These are phyloP conservation scores for Lactifluus rugatus DNA, from an alignment of 768 basidiomycete species.

Conservation along the genomic window DNA sequence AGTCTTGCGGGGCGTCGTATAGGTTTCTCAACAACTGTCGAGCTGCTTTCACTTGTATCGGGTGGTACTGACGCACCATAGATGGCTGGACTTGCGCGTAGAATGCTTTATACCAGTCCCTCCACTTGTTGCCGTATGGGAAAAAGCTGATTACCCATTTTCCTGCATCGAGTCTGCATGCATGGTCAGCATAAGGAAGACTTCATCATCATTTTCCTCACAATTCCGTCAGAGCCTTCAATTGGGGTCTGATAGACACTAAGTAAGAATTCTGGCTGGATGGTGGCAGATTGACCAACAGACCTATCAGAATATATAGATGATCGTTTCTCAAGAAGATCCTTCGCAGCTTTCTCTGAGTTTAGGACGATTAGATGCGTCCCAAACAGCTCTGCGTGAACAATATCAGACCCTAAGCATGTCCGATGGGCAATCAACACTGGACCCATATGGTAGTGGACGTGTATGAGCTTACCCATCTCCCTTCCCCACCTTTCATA, in stretches of 20 bases:
- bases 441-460: neutral
- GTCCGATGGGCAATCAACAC: neutral
- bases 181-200: neutral
- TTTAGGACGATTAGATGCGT: slow-evolving; percentile 24
- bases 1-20: slow-evolving; percentile 31
- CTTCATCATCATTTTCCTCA: slow-evolving; percentile 3
- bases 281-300: neutral
- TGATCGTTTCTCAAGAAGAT: slow-evolving; percentile 26
- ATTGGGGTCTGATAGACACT: slow-evolving; percentile 11
- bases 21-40: slow-evolving; percentile 27
- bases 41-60: slow-evolving; percentile 25
- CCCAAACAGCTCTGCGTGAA: slow-evolving; percentile 23
- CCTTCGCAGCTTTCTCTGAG: slow-evolving; percentile 23
- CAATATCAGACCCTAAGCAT: slow-evolving; percentile 21
- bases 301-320: slow-evolving; percentile 27
- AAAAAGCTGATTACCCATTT: slow-evolving; percentile 32
- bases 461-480: slow-evolving; percentile 15
- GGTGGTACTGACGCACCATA: slow-evolving; percentile 26
- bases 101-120: slow-evolving; percentile 32
- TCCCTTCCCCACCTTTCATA: slow-evolving; percentile 19
- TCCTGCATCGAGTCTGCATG: slow-evolving; percentile 32
- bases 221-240: slow-evolving; percentile 26
- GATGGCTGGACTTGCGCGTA: slow-evolving; percentile 32
- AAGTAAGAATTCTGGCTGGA: neutral
- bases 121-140: slow-evolving; percentile 35